Evolutionary conservation across 208 protist genomes (phyloP).

Genomic region (Crithidia brevicula): DNA sequence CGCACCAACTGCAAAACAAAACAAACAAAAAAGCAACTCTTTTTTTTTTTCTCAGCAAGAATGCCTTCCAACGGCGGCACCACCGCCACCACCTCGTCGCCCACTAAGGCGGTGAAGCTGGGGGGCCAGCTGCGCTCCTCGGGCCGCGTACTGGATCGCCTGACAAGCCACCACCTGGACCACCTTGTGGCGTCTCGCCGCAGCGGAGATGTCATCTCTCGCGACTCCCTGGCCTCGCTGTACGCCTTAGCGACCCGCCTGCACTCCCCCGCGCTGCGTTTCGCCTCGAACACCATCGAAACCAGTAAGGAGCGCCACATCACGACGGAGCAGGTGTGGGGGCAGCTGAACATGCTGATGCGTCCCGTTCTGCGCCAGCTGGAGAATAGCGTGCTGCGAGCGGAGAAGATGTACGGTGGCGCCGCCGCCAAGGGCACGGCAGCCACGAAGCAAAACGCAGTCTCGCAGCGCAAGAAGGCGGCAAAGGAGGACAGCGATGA

Average conservation of each 20-base stretch:
- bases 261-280: constrained; percentile 73
- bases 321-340: constrained; percentile 90
- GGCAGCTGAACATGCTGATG: constrained; percentile 81
- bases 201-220: constrained; percentile 37
- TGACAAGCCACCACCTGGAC: constrained; percentile 39
- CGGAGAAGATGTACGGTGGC: constrained; percentile 47
- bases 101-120: constrained; percentile 9
- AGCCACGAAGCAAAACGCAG: neutral
- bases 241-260: constrained; percentile 78
- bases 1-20: no score
- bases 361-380: constrained; percentile 81
- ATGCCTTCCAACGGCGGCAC: constrained; percentile 7
- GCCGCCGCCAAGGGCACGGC: neutral
- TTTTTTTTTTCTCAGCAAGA: neutral
- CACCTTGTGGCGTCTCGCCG: constrained; percentile 52
- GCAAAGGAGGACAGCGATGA: constrained; percentile 8
- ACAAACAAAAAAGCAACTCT: neutral
- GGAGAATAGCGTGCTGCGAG: constrained; percentile 60
- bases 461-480: neutral
- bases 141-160: constrained; percentile 30
- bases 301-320: constrained; percentile 64
- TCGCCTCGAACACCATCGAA: constrained; percentile 59
- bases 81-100: neutral
- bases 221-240: constrained; percentile 74
- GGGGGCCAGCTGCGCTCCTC: constrained; percentile 33